These are phyloP conservation scores for Penicillium sp. DNA, from an alignment of 2,329 filamentous ascomycete genomes.

Conservation along the genomic window DNA sequence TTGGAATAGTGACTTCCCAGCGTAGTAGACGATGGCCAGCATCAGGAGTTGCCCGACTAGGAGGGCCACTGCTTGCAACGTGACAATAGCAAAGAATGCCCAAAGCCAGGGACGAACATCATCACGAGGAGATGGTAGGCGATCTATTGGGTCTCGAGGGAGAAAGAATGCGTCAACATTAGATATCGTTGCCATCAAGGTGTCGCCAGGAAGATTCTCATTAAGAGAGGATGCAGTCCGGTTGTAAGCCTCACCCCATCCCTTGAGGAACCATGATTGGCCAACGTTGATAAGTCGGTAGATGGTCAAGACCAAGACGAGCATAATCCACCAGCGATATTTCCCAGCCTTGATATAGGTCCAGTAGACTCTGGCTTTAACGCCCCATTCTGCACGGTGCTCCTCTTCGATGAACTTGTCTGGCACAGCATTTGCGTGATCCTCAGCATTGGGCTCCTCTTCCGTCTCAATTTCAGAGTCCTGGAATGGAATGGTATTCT, in stretches of 20 bases:
- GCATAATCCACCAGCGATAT: conserved; percentile 67
- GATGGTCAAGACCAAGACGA: conserved; percentile 62
- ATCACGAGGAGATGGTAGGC: conserved; percentile 64
- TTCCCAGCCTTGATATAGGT: conserved; percentile 80
- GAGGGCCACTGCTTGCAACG: conserved; percentile 59
- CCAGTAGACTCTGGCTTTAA: conserved; percentile 76
- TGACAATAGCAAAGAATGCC: conserved; percentile 66
- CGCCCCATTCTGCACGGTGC: conserved; percentile 69
- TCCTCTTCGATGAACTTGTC: conserved; percentile 81
- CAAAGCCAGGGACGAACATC: conserved; percentile 74
- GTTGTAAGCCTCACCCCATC: conserved; percentile 77
- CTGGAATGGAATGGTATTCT: conserved; percentile 15
- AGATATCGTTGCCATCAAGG: conserved; percentile 6
- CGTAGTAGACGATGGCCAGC: conserved; percentile 74
- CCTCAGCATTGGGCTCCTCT: conserved; percentile 38
- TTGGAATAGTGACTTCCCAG: conserved; percentile 72
- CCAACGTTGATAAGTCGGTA: conserved; percentile 66
- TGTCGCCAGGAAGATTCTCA: not conserved
- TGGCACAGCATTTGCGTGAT: conserved; percentile 56
- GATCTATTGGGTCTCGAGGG: conserved; percentile 35
- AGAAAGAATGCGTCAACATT: conserved; percentile 15
- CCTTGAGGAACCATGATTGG: conserved; percentile 78
- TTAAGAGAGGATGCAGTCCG: conserved; percentile 24
- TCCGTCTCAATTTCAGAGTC: conserved; percentile 19
- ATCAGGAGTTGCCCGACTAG: conserved; percentile 65